Evolutionary conservation across 2,329 filamentous ascomycete species (phyloP).

Genomic region (Fusarium camptoceras): DNA sequence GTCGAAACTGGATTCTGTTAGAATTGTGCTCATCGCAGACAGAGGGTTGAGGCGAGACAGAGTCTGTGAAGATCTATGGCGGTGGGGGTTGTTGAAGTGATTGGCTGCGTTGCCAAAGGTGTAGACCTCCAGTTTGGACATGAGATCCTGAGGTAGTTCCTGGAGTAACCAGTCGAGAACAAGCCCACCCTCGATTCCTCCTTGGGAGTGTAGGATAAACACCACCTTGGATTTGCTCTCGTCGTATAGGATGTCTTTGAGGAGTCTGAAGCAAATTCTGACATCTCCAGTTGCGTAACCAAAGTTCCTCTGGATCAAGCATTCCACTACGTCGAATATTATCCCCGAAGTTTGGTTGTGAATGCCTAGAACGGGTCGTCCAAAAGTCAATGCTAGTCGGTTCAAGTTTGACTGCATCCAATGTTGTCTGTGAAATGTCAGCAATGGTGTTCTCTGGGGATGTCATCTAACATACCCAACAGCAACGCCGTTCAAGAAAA

Average conservation of each 20-base stretch:
- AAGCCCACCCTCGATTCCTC: conserved; percentile 78
- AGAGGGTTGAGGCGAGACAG: conserved; percentile 51
- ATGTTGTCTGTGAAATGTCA: conserved; percentile 58
- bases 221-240: conserved; percentile 74
- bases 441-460: neutral
- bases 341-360: conserved; percentile 82
- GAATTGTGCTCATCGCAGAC: conserved; percentile 50
- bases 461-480: conserved; percentile 62
- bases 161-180: conserved; percentile 82
- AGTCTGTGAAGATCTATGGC: conserved; percentile 60
- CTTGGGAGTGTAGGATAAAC: conserved; percentile 81
- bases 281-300: conserved; percentile 77
- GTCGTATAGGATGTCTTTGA: conserved; percentile 74
- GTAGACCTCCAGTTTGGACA: conserved; percentile 78
- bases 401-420: conserved; percentile 80
- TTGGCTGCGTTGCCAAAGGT: conserved; percentile 84
- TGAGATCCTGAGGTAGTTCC: conserved; percentile 73
- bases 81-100: conserved; percentile 82
- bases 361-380: conserved; percentile 76
- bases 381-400: conserved; percentile 77
- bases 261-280: conserved; percentile 68
- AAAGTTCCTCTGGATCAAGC: conserved; percentile 80
- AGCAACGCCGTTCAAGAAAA: conserved; percentile 82
- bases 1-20: conserved; percentile 53
- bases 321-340: conserved; percentile 81